A percentile compares a stretch with the other conserved stretches of the same genome.
phyloP scores from a whole-genome alignment of 257 asterid genomes.

The Nicotiana attenuata region DNA sequence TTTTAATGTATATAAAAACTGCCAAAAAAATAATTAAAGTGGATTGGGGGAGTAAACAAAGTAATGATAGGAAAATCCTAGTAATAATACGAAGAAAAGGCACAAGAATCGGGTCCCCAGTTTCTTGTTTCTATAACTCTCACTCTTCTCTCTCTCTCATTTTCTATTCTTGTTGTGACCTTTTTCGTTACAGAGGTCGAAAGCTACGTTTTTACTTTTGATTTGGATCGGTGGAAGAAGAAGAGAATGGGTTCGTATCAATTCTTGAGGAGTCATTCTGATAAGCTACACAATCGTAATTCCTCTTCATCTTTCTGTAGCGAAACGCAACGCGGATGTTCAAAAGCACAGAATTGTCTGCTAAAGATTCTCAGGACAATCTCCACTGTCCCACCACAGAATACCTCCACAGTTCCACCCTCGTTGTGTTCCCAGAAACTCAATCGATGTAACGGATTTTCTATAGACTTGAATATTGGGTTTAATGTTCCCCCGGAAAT shows the following conservation, averaged over 20 bases:
- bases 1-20: no score
- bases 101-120: conserved; percentile 2
- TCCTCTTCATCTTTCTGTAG: background rate
- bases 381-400: conserved; percentile 19
- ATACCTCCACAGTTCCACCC: background rate
- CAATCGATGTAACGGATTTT: background rate
- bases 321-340: conserved; percentile 16
- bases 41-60: no score
- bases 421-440: background rate
- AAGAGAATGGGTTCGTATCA: background rate
- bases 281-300: conserved; percentile 1
- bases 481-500: background rate
- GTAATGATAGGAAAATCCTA: background rate
- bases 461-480: conserved; percentile 15
- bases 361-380: conserved; percentile 29
- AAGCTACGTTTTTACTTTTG: background rate
- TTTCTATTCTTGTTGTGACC: background rate
- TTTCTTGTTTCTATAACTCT: conserved; percentile 2
- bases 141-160: background rate
- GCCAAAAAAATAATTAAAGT: no score
- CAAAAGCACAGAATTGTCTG: conserved; percentile 38
- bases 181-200: background rate
- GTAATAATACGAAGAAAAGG: background rate
- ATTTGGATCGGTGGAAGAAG: background rate
- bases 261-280: background rate